Evolutionary conservation across 192 early-diverging fungal genomes (phyloP).

Genomic region (Hyaloraphidium curvatum): DNA sequence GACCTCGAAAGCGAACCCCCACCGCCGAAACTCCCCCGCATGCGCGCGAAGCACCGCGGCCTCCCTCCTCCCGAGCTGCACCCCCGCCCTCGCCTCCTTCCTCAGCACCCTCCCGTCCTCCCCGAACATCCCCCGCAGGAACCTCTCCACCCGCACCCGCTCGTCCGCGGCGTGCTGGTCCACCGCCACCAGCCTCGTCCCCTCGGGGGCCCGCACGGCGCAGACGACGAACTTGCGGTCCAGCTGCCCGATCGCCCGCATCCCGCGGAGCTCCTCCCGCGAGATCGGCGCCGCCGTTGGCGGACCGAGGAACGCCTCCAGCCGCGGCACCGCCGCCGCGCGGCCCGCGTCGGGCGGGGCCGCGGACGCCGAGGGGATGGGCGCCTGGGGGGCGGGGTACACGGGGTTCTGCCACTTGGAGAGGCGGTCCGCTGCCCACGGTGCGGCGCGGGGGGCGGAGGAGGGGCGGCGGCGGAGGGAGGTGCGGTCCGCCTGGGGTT

Average conservation of each 20-base stretch:
- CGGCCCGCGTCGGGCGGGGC: not conserved
- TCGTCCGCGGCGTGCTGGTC: slow-evolving; percentile 2
- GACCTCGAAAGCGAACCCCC: not conserved
- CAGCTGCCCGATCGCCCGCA: not conserved
- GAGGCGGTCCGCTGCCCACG: not conserved
- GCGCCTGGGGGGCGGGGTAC: not conserved
- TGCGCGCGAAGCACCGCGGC: not conserved
- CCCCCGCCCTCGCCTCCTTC: too few relatives aligned
- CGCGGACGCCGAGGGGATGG: not conserved
- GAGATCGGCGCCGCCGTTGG: too few relatives aligned
- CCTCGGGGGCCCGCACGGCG: not conserved
- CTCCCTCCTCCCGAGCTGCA: not conserved
- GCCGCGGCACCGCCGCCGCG: too few relatives aligned
- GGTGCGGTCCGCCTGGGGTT: too few relatives aligned
- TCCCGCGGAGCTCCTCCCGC: not conserved
- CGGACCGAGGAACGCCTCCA: too few relatives aligned
- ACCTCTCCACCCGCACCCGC: not conserved
- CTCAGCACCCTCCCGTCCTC: not conserved
- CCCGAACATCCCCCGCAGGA: not conserved
- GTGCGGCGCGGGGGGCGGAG: too few relatives aligned
- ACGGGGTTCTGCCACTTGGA: slow-evolving; percentile 1
- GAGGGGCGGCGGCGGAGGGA: too few relatives aligned
- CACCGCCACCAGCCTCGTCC: not conserved
- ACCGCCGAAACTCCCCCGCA: not conserved
- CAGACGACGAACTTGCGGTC: not conserved